Base-by-base conservation (phyloP, 768 basidiomycete species). In the Favolaschia claudopus region DNA sequence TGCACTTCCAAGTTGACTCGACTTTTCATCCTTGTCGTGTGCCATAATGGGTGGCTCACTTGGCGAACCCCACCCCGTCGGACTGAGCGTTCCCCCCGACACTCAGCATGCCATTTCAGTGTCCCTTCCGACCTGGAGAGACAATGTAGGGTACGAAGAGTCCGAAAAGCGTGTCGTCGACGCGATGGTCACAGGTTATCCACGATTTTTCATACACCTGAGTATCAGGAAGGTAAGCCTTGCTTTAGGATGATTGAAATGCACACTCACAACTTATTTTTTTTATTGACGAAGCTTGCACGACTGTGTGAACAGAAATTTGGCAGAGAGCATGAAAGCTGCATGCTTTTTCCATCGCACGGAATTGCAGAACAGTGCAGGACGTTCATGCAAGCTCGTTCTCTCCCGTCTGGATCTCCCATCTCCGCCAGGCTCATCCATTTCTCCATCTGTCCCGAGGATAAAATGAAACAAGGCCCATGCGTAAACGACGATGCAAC, bases 141-240 rank as follows among this genome's bases (percentile, higher is more conserved):
- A 98, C 73, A 93, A 90, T 66, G 86, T 98, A 19, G 95, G 81
- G 13, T 98, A 98, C 66, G 96, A 98, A 73, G 90, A 94, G 67
- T 93, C 93, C 17, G 88, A 91, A 9, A 85, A 89, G 65, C 81
- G 95, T 33, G 87, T 98, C 6, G 69, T 91, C 1, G 83, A 91
- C 55, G 78, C 75, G 7, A 93, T 96, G 95, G 85, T 91, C 37
- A 84, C 88, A 4, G 96, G 96, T 5, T 99, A 99, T 70, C 96
- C 96, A 0, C 79, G 96, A 49, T 99, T 99, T 76, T 97, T 96
- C 74, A 91, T 98, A 50, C 92, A 97, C 72, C 76, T 86, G 27
- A 89, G 82, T 61, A 94, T 97, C 37, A 84, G 85, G 68, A 92
- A 93, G 81, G 96, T 95, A 69, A 63, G 83, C 74, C 12, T 22